Conservation (phyloP, 345 rosid species). For the Ricinus communis region DNA sequence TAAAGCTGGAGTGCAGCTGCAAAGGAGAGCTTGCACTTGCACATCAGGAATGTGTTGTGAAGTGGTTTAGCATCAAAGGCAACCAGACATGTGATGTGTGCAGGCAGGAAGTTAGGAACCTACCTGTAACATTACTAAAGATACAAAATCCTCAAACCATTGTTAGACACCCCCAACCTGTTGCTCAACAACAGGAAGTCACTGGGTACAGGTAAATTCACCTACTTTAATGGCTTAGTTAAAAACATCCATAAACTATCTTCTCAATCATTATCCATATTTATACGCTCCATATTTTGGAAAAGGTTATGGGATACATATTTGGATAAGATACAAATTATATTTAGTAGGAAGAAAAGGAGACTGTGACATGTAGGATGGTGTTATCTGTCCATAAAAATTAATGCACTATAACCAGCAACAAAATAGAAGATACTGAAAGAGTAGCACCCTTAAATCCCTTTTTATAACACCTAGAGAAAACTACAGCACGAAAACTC, state of each 20-base stretch:
- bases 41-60: constrained; percentile 58
- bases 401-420: not conserved
- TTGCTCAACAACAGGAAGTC: constrained; percentile 31
- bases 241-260: not conserved
- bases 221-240: not conserved
- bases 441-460: not conserved
- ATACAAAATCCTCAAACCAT: constrained; percentile 38
- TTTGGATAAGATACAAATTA: not conserved
- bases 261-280: not conserved
- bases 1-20: constrained; percentile 69
- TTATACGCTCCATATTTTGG: not conserved
- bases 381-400: not conserved
- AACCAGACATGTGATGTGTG: constrained; percentile 61
- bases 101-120: constrained; percentile 55
- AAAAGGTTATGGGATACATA: not conserved
- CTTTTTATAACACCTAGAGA: not conserved
- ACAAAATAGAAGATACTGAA: not conserved
- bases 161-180: constrained; percentile 28
- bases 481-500: not conserved
- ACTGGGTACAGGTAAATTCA: constrained; percentile 44
- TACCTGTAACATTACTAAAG: constrained; percentile 53
- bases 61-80: constrained; percentile 67
- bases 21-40: constrained; percentile 69
- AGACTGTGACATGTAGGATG: not conserved
- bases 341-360: not conserved